Evolutionary conservation across 177 flowering plant genomes (phyloP).

Genomic region (Tripterygium wilfordii): DNA sequence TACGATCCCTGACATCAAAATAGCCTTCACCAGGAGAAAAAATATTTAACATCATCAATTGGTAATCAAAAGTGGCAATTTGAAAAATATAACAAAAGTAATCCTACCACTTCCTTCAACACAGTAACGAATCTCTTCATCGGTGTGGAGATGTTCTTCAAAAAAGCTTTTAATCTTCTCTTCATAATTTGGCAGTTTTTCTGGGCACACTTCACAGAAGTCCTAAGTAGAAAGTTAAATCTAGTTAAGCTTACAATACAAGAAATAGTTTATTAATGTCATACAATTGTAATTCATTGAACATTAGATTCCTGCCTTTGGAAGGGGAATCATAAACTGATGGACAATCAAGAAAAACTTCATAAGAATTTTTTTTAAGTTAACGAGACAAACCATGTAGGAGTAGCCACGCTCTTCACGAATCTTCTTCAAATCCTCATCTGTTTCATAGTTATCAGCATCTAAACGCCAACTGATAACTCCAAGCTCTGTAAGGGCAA

Average conservation of each 20-base stretch:
- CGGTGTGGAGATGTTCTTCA: constrained; percentile 96
- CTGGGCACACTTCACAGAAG: constrained; percentile 85
- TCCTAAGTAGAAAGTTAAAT: constrained; percentile 38
- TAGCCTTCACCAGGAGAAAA: constrained; percentile 59
- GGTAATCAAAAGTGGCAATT: background rate
- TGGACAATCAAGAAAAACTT: too few species aligned
- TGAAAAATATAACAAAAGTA: background rate
- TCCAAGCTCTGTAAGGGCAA: constrained; percentile 58
- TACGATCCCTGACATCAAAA: constrained; percentile 82
- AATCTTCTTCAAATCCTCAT: constrained; percentile 84
- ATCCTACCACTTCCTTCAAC: constrained; percentile 89
- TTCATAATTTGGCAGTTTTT: constrained; percentile 90
- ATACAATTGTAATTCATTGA: too few species aligned
- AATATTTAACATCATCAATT: background rate
- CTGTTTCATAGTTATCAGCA: constrained; percentile 88
- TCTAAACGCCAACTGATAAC: constrained; percentile 89
- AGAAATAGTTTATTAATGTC: too few species aligned
- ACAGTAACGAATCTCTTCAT: constrained; percentile 95
- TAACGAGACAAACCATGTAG: constrained; percentile 59
- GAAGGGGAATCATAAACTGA: too few species aligned
- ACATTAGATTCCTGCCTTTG: too few species aligned
- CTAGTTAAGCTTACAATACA: background rate
- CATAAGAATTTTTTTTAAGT: too few species aligned
- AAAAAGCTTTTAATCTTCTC: constrained; percentile 83
- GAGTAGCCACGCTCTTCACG: constrained; percentile 82